phyloP scores from a whole-genome alignment of 1,284 basidiomycete species.

The Sporisorium reilianum region DNA sequence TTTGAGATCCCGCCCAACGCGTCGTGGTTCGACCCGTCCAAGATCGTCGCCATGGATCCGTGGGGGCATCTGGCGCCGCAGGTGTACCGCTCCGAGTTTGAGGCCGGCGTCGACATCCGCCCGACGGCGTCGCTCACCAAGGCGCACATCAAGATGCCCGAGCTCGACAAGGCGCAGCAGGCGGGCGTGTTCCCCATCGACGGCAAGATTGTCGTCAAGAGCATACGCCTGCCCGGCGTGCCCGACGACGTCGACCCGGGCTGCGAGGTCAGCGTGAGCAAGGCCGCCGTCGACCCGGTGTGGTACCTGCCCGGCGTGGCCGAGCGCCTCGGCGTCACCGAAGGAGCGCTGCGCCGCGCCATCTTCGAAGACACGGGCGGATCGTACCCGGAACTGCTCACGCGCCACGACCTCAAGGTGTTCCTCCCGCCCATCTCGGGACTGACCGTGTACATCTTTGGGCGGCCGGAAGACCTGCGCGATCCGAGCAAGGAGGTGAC shows the following conservation, averaged over 20 bases:
- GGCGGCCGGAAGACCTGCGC: constrained; percentile 62
- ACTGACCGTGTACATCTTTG: constrained; percentile 92
- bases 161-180: constrained; percentile 83
- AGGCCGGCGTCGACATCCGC: constrained; percentile 65
- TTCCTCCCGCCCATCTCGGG: constrained; percentile 95
- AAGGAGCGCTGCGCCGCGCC: constrained; percentile 83
- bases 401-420: constrained; percentile 91
- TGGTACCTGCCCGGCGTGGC: constrained; percentile 90
- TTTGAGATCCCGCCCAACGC: constrained; percentile 84
- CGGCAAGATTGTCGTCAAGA: constrained; percentile 76
- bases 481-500: constrained; percentile 79
- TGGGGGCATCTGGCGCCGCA: constrained; percentile 91
- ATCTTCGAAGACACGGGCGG: constrained; percentile 93
- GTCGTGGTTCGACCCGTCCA: constrained; percentile 81
- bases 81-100: constrained; percentile 75
- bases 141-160: constrained; percentile 85
- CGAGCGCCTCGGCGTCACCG: constrained; percentile 73
- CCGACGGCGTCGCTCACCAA: constrained; percentile 78
- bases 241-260: constrained; percentile 75
- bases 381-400: constrained; percentile 96
- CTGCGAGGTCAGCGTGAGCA: constrained; percentile 86
- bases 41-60: constrained; percentile 94
- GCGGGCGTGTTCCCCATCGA: constrained; percentile 83
- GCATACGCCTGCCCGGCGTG: constrained; percentile 53
- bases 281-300: constrained; percentile 76